phyloP scores from a whole-genome alignment of 108 stramenopile species.

The Licmophora abbreviata region DNA sequence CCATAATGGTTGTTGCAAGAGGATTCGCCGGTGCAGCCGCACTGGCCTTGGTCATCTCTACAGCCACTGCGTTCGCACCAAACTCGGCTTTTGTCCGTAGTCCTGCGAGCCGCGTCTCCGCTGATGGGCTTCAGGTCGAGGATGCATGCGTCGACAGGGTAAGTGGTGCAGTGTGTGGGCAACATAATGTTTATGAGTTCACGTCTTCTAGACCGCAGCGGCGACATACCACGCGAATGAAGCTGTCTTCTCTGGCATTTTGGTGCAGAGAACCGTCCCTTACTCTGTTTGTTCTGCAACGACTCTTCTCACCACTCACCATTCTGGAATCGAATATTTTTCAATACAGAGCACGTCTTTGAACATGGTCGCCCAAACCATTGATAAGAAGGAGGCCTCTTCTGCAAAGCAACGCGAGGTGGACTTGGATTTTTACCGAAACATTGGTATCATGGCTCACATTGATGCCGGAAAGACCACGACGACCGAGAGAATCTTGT shows the following conservation, averaged over 20 bases:
- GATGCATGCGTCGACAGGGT: conserved; percentile 15
- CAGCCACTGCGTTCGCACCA: conserved; percentile 32
- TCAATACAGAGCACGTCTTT: background rate
- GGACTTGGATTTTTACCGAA: conserved; percentile 84
- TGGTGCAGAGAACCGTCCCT: background rate
- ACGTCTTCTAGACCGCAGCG: no score
- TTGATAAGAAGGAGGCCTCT: conserved; percentile 60
- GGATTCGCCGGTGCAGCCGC: conserved; percentile 28
- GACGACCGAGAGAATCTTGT: conserved; percentile 98
- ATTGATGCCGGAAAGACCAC: conserved; percentile 99
- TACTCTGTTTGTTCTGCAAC: background rate
- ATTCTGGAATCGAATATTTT: background rate
- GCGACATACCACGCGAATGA: no score
- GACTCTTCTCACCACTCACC: background rate
- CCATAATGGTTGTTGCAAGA: conserved; percentile 22
- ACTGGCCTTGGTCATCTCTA: conserved; percentile 17
- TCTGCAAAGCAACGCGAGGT: conserved; percentile 68
- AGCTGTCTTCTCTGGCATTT: background rate
- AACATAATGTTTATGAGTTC: no score
- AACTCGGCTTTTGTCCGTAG: conserved; percentile 10
- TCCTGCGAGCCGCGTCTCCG: conserved; percentile 5
- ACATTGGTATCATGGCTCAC: conserved; percentile 99
- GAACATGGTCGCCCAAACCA: conserved; percentile 33
- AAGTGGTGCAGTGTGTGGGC: no score
- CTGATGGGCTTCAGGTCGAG: background rate